Evolutionary conservation across 2,329 filamentous ascomycete species (phyloP), one percentile per base, ranked within the genome.

Genomic region (Emmonsia crescens): DNA sequence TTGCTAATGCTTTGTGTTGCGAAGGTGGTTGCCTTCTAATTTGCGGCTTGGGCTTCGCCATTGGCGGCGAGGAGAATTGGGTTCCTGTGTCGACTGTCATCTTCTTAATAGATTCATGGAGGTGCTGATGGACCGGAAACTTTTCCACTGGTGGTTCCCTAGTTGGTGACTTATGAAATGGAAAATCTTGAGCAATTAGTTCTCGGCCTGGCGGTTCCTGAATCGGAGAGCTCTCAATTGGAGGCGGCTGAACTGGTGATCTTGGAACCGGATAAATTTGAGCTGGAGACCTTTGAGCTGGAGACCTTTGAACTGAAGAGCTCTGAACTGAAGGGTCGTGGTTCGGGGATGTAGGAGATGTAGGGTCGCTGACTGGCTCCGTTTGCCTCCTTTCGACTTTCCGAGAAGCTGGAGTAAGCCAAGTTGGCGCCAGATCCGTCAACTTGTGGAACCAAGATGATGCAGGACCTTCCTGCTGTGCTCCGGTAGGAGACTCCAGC

Each of bases 391-490:
- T 60, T 40, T 55, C 52, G 2, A 33, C n/a, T 29, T 54, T 56
- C 19, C 52, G 38, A 44, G 58, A 48, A 55, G 59, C 8, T 24
- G 62, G 56, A 44, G 59, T 60, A n/a, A 66, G 40, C 65, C 65
- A 66, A 16, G 63, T 57, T 55, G 65, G 65, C 19, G 65, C 63
- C 33, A 65, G 51, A 54, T 64, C 60, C 4, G 67, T 66, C 33
- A 69, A 48, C 24, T 65, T 71, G 60, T 70, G 68, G 58, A 75
- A 74, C 75, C 73, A 77, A 62, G 74, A 72, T 64, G 73, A 71
- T 59, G 68, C 38, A 40, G 44, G 44, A 44, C 36, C 14, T 16
- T 33, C 38, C 27, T 57, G 40, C n/a, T 57, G 38, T 31, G 19
- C 4, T 33, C 16, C 24, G 27, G 33, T 24, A 3, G 33, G 33